Conservation (phyloP, 441 rosid species). For the Pelargonium citronellum region DNA sequence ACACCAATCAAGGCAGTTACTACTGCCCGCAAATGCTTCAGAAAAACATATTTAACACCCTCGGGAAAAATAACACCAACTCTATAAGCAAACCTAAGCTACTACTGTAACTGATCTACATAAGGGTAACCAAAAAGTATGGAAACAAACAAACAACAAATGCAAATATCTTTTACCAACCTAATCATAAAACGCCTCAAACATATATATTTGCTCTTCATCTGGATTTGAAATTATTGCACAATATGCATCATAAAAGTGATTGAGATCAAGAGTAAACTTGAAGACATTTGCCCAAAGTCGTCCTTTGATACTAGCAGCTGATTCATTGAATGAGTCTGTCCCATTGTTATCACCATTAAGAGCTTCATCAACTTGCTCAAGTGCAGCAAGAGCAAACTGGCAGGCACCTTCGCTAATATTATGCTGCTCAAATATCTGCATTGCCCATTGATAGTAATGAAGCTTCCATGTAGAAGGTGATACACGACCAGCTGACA, state of each 20-base stretch:
- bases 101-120: not conserved
- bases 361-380: conserved; percentile 93
- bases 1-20: too few species aligned
- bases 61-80: not conserved
- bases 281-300: conserved; percentile 96
- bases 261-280: conserved; percentile 83
- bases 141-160: not conserved
- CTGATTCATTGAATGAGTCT: conserved; percentile 46
- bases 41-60: not conserved
- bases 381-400: conserved; percentile 97
- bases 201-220: conserved; percentile 93
- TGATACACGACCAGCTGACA: conserved; percentile 48
- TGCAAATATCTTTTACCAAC: conserved; percentile 28
- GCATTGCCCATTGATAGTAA: conserved; percentile 99
- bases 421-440: conserved; percentile 84
- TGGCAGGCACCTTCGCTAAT: conserved; percentile 88
- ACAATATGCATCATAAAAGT: conserved; percentile 86
- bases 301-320: conserved; percentile 60
- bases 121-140: not conserved
- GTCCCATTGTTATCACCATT: conserved; percentile 32
- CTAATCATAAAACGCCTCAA: conserved; percentile 89
- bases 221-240: conserved; percentile 97
- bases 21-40: too few species aligned
- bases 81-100: not conserved
- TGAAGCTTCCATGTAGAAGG: conserved; percentile 85